These are phyloP conservation scores for Leccinum ponderosum DNA, from an alignment of 1,284 basidiomycete species.

Conservation along the genomic window DNA sequence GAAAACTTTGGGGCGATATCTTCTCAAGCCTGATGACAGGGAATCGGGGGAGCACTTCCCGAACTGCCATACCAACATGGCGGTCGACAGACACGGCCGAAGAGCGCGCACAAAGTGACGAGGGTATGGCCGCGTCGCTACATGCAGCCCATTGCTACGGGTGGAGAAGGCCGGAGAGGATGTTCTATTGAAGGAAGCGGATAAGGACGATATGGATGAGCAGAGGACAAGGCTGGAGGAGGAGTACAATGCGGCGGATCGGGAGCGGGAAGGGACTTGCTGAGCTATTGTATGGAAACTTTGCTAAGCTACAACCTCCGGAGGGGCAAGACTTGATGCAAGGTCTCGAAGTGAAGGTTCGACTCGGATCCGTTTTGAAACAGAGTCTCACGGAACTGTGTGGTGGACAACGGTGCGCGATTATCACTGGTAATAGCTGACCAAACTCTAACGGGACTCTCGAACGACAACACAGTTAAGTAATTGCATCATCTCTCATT, in stretches of 20 bases:
- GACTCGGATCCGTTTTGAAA: conserved; percentile 95
- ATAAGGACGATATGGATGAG: conserved; percentile 48
- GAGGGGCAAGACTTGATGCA: conserved; percentile 93
- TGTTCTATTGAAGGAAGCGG: conserved; percentile 48
- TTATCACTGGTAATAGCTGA: neutral
- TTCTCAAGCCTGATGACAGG: no score
- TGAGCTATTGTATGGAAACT: conserved; percentile 95
- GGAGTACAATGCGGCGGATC: conserved; percentile 52
- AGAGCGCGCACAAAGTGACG: no score
- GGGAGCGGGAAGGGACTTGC: conserved; percentile 55
- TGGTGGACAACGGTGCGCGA: conserved; percentile 90
- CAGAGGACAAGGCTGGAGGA: conserved; percentile 54
- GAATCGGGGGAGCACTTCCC: no score
- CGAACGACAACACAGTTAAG: conserved; percentile 57
- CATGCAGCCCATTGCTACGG: no score
- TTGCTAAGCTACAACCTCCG: conserved; percentile 92
- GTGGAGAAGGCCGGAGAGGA: conserved; percentile 49
- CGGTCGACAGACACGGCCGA: no score
- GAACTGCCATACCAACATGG: no score
- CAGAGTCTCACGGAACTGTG: conserved; percentile 95
- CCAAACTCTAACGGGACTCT: conserved; percentile 2
- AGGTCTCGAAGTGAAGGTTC: conserved; percentile 97
- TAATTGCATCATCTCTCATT: conserved; percentile 96
- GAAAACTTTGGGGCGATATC: no score
- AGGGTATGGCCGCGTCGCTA: no score